Conservation (phyloP, 2,329 filamentous ascomycete species). For the Elsinoe batatas region DNA sequence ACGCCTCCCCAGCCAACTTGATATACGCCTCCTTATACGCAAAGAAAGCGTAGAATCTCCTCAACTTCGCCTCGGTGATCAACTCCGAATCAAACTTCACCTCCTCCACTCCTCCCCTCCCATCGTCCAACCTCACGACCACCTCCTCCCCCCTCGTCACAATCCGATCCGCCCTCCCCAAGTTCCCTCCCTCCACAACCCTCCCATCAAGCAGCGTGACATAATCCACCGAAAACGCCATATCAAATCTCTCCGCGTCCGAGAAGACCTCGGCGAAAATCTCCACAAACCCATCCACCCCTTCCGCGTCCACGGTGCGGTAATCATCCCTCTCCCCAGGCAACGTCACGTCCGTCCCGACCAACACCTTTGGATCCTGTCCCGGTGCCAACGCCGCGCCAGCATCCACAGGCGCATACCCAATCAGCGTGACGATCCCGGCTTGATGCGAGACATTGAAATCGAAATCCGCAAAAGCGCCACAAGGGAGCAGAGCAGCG, state of each 20-base stretch:
- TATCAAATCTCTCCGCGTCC: slow-evolving; percentile 49
- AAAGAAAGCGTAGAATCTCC: slow-evolving; percentile 68
- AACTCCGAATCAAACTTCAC: slow-evolving; percentile 33
- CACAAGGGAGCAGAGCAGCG: slow-evolving; percentile 37
- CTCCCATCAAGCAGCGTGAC: slow-evolving; percentile 38
- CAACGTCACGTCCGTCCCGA: slow-evolving; percentile 70
- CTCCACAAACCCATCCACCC: slow-evolving; percentile 59
- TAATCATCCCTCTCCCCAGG: slow-evolving; percentile 59
- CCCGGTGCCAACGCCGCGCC: slow-evolving; percentile 15
- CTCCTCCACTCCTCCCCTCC: slow-evolving; percentile 22
- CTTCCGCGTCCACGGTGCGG: slow-evolving; percentile 48
- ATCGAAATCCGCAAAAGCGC: slow-evolving; percentile 37
- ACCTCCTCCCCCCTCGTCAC: slow-evolving; percentile 31
- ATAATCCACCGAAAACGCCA: slow-evolving; percentile 45
- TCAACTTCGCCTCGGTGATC: slow-evolving; percentile 52
- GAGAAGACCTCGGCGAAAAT: slow-evolving; percentile 64
- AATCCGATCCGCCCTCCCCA: slow-evolving; percentile 37
- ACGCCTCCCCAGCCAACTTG: slow-evolving; percentile 71
- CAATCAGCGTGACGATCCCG: slow-evolving; percentile 60
- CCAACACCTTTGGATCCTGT: slow-evolving; percentile 32
- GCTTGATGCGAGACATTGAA: slow-evolving; percentile 77
- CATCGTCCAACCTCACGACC: slow-evolving; percentile 25
- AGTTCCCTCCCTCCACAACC: slow-evolving; percentile 28
- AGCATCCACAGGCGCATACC: slow-evolving; percentile 28
- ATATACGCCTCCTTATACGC: slow-evolving; percentile 72